Evolutionary conservation across 805 yeast species (phyloP).

Genomic region (Sugiyamaella americana): DNA sequence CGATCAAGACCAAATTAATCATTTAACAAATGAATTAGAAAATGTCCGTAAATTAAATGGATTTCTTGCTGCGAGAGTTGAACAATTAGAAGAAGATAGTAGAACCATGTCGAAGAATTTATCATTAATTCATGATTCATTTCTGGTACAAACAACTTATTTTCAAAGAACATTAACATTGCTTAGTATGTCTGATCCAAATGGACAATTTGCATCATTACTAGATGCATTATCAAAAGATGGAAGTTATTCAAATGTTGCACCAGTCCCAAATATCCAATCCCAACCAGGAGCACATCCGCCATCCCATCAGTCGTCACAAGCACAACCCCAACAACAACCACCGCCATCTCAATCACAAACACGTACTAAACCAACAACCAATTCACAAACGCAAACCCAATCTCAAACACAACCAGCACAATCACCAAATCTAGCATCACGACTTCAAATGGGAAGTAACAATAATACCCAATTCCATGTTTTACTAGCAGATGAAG

Average conservation of each 20-base stretch:
- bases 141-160: slow-evolving; percentile 1
- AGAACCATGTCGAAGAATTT: not conserved
- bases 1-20: slow-evolving; percentile 1
- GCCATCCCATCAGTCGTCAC: too few relatives aligned
- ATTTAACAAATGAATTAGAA: slow-evolving; percentile 3
- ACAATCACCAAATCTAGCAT: not conserved
- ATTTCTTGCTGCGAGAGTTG: slow-evolving; percentile 4
- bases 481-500: slow-evolving; percentile 52
- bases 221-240: not conserved
- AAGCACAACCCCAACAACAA: not conserved
- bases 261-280: not conserved
- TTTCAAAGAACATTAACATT: slow-evolving; percentile 8
- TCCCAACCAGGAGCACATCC: too few relatives aligned
- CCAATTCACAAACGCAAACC: not conserved
- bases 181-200: not conserved
- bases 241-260: not conserved
- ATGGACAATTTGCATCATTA: slow-evolving; percentile 1
- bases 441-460: not conserved
- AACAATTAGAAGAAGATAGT: slow-evolving; percentile 8
- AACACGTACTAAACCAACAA: too few relatives aligned
- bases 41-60: slow-evolving; percentile 5
- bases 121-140: not conserved
- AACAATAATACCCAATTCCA: slow-evolving; percentile 1
- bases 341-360: not conserved
- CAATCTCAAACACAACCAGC: not conserved